Evolutionary conservation across 2,329 filamentous ascomycete genomes (phyloP), one percentile per base, ranked within the genome.

Genomic region (Neopestalotiopsis clavispora): DNA sequence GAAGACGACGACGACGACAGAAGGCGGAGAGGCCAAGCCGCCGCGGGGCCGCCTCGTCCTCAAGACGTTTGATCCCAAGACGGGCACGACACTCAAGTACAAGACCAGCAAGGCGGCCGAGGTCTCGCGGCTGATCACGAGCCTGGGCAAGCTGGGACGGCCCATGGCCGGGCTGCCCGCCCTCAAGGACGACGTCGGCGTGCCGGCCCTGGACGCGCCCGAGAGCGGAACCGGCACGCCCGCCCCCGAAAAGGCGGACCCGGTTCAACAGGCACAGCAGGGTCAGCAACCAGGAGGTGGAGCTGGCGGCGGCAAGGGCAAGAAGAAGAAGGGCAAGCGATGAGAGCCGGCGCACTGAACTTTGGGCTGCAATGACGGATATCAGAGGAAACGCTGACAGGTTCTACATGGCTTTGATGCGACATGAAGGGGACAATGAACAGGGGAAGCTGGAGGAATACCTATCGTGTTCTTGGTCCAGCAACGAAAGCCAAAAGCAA

Each of bases 21-120:
- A 80, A 69, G 67, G 71, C 72, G 73, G 76, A 57, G 74, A 71
- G 58, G 69, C 71, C 14, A 69, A 73, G 32, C 72, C 88, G 2
- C 85, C 90, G 4, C 87, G 87, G 72, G 94, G 92, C 72, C 89
- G 86, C 67, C 90, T 99, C 65, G 91, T 90, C 4, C 84, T 99
- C 70, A 98, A 97, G 84, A 96, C 96, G 4, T 98, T 91, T 83
- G 94, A 98, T 79, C 92, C 96, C 0, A 84, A 84, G 57, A 92
- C 91, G 67, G 96, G 96, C 76, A 91, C 91, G 69, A 91, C 91
- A 70, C 87, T 99, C 71, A 97, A 98, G 83, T 98, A 98, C 85
- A 88, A 89, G 78, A 99, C 96, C 45, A 92, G 91, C 78, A 97
- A 97, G 82, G 94, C 92, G 23, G 93, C 94, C 23, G 95, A 98